Evolutionary conservation across 2,329 filamentous ascomycete species (phyloP).

Genomic region (Xylariaceae sp.): DNA sequence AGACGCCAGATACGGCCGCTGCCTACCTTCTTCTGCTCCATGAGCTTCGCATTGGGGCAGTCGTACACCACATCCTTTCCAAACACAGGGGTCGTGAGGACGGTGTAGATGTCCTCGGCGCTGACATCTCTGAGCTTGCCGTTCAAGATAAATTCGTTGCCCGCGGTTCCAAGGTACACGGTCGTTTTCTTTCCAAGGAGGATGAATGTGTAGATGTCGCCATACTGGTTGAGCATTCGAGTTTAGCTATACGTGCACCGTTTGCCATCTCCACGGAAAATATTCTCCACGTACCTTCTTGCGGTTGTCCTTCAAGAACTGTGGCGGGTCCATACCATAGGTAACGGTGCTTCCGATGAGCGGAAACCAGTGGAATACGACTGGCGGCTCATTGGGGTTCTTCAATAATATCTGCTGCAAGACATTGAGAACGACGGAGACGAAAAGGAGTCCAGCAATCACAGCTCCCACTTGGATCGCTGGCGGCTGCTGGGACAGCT

Average conservation of each 20-base stretch:
- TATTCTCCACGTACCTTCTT: constrained; percentile 57
- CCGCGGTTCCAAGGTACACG: constrained; percentile 72
- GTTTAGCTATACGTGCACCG: constrained; percentile 13
- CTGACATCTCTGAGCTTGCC: constrained; percentile 85
- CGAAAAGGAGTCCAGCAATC: constrained; percentile 40
- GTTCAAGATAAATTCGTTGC: constrained; percentile 89
- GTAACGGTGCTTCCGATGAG: constrained; percentile 85
- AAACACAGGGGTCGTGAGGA: constrained; percentile 67
- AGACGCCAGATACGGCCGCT: neutral
- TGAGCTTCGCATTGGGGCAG: constrained; percentile 84
- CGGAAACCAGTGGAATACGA: constrained; percentile 78
- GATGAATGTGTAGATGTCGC: constrained; percentile 85
- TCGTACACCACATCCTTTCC: constrained; percentile 86
- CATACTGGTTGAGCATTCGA: constrained; percentile 52
- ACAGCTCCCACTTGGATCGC: constrained; percentile 44
- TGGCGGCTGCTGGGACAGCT: constrained; percentile 44
- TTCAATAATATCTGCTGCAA: constrained; percentile 72
- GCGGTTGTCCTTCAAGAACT: constrained; percentile 73
- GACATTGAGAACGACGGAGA: constrained; percentile 72
- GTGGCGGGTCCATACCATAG: constrained; percentile 91
- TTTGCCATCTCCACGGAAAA: neutral
- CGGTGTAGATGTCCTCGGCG: constrained; percentile 84
- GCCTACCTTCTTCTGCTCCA: constrained; percentile 89
- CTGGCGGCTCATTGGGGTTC: constrained; percentile 73
- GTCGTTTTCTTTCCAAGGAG: constrained; percentile 86